Base-by-base conservation (phyloP, 2,329 filamentous ascomycete species). In the Cercospora berteroae region DNA sequence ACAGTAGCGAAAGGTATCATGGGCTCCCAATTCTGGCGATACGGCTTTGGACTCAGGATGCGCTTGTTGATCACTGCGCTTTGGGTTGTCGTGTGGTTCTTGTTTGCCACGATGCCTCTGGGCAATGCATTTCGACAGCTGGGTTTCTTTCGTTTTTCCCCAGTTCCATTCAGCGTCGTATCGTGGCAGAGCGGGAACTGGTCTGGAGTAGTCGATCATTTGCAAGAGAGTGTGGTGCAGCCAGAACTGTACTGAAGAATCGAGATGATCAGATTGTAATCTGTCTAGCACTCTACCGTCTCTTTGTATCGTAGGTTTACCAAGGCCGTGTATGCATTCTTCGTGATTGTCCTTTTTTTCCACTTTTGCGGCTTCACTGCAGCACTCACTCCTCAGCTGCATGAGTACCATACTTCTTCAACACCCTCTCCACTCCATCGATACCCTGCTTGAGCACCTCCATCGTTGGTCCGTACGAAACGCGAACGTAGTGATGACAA, bases 401-500 rank as follows among this genome's bases (percentile, higher is more conserved):
- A 27, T 62, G 58, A 23, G 57, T 48, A 5, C 33, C 63, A 59
- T 81, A 90, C 87, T 90, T 91, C 76, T 86, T 88, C 63, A 96
- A 85, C 20, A 95, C 90, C 64, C 90, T 85, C 84, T 96, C 91
- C 74, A 96, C 94, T 48, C 90, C 92, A 77, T 96, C 91, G 69
- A 94, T 85, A 36, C 93, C 93, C 81, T 86, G 88, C 84, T 90
- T 88, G 65, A 96, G 82, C 44, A 88, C 87, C 10, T 94, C 90
- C 88, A 94, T 90, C 62, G 86, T 89, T 3, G 93, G 93, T 0
- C 93, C 93, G 77, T 95, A 96, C 65, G 90, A 93, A 74, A 96
- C 86, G 62, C 93, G 87, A 29, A 96, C 91, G 78, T 94, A 96
- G 81, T 95, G 82, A 81, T 98, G 94, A 81, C 94, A 97, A 67